Base-by-base conservation (phyloP, 2,329 filamentous ascomycete species). In the Fusarium nanum region DNA sequence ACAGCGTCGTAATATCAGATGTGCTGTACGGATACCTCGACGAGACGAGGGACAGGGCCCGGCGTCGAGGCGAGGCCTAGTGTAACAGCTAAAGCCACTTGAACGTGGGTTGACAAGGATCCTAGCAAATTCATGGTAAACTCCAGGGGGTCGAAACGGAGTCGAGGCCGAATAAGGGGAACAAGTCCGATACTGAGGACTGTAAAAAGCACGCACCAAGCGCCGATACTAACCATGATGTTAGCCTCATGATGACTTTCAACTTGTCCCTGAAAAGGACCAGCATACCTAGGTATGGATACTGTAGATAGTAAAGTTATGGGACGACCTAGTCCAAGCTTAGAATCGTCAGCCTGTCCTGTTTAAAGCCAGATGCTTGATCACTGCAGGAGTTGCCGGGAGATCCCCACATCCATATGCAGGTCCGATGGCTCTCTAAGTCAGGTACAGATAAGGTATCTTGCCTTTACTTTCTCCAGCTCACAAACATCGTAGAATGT, bases 91-190 rank as follows among this genome's bases (percentile, higher is more conserved):
- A 67, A 67, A 64, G 37, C 53, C 62, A 65, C 58, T 56, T 64
- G 56, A 67, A 71, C 67, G 50, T 60, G 60, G 58, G 55, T 48
- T 56, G 63, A 57, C 72, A 72, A 57, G 73, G 73, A 49, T 64
- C 23, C 48, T 65, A 49, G 60, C 60, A 56, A 65, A 60, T 57
- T 54, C 56, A 68, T 69, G 68, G 60, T 56, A 61, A 54, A 47
- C n/a, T 37, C n/a, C 37, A 65, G 67, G 62, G 69, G 60, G 49
- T 62, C 48, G 42, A 55, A 50, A 42, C 74, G 71, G 73, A 25
- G 47, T 66, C 53, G 50, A 61, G 56, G 59, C 65, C 72, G 57
- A 75, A 76, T 73, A 58, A 55, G 71, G 73, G 56, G 46, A 66
- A 41, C 30, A 56, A 53, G 56, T 62, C 73, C 73, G 73, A 54